Conservation (phyloP, 257 asterid species). For the Solanum peruvianum region DNA sequence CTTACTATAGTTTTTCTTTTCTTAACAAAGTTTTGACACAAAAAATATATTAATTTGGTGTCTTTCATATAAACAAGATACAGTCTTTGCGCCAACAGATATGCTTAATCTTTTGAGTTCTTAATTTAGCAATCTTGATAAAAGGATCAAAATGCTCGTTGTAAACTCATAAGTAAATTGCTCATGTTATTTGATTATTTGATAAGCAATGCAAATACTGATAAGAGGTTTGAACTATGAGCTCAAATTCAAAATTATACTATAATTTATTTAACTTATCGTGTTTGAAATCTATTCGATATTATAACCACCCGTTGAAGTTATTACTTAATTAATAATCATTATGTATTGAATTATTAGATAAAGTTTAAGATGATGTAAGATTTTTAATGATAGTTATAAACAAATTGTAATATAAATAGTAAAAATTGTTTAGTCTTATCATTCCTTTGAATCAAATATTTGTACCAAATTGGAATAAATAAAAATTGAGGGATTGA, state of each 20-base stretch:
- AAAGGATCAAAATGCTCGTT: neutral
- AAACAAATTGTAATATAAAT: neutral
- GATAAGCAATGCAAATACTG: neutral
- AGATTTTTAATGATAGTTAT: neutral
- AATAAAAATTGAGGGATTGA: neutral
- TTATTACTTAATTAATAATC: neutral
- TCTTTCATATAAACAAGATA: neutral
- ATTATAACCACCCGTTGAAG: neutral
- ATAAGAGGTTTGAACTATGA: neutral
- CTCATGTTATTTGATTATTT: neutral
- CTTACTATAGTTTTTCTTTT: no score
- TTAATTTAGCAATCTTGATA: neutral
- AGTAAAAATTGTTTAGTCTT: neutral
- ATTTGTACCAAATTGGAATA: neutral
- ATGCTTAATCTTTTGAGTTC: neutral
- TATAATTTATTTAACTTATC: neutral
- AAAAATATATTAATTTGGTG: neutral
- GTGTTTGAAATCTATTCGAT: neutral
- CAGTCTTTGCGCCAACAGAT: accelerated
- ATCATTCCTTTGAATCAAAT: neutral
- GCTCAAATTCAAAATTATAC: neutral
- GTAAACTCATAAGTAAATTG: neutral
- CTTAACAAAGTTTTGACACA: neutral
- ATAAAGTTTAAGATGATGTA: neutral
- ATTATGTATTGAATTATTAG: neutral